Conservation (phyloP, 106 monocot species). For the Apostasia ramifera region DNA sequence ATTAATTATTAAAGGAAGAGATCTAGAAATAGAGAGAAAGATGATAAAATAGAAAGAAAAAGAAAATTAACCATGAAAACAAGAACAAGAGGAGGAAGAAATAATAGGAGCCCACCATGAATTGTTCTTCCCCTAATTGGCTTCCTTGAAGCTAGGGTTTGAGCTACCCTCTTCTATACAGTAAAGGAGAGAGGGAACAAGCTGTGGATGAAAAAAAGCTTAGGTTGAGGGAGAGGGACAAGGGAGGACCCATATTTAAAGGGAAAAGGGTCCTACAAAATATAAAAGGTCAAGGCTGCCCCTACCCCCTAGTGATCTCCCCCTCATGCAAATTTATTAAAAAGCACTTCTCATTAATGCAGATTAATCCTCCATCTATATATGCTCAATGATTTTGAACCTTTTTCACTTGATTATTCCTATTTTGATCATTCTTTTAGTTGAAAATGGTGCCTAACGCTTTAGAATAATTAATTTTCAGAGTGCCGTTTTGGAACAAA, state of each 20-base stretch:
- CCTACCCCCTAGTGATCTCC: background rate
- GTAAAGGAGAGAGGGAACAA: background rate
- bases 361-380: no score
- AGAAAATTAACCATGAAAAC: background rate
- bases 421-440: no score
- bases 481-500: background rate
- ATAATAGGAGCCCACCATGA: constrained; percentile 1
- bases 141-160: no score
- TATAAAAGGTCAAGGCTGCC: background rate
- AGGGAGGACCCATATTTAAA: constrained; percentile 1
- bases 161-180: background rate
- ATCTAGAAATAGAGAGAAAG: no score
- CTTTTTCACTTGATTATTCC: no score
- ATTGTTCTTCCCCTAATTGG: background rate
- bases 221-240: background rate
- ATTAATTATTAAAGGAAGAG: no score
- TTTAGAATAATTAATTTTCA: background rate
- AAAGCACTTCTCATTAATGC: no score
- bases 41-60: no score
- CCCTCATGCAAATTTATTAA: background rate
- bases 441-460: no score
- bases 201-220: constrained; percentile 4
- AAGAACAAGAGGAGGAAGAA: background rate
- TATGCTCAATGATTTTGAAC: no score
- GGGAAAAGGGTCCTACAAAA: background rate